Evolutionary conservation across 1,139 yeast species (phyloP).

Genomic region (Suhomyces taliae): DNA sequence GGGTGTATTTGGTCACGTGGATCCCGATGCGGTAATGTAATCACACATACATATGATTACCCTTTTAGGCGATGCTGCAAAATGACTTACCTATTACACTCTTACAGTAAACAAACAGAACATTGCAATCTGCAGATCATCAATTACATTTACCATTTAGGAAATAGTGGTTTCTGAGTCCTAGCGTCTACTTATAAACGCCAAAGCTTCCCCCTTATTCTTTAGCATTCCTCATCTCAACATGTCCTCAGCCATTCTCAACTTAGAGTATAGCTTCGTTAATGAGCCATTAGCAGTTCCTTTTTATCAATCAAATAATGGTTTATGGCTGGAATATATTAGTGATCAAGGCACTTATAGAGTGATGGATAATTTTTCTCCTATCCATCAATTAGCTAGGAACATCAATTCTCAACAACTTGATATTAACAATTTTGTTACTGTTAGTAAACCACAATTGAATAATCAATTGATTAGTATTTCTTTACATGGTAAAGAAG

Average conservation of each 20-base stretch:
- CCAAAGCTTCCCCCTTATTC: not conserved
- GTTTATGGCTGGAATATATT: constrained; percentile 32
- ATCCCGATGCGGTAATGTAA: constrained; percentile 8
- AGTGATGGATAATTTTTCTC: constrained; percentile 31
- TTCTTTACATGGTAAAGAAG: constrained; percentile 31
- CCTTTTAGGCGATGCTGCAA: not conserved
- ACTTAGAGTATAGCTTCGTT: constrained; percentile 40
- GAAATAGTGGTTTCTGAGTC: not conserved
- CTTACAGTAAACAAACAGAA: constrained; percentile 8
- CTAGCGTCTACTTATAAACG: constrained; percentile 3
- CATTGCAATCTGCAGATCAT: constrained; percentile 2
- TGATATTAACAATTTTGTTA: constrained; percentile 17
- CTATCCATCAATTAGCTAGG: constrained; percentile 16
- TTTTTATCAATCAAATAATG: constrained; percentile 31
- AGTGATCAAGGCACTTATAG: constrained; percentile 14
- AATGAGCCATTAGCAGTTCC: constrained; percentile 27
- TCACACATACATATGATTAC: constrained; percentile 5
- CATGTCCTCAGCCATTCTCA: constrained; percentile 23
- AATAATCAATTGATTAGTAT: constrained; percentile 33
- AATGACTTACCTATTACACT: constrained; percentile 4
- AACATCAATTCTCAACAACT: constrained; percentile 15
- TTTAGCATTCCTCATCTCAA: not conserved
- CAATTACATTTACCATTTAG: constrained; percentile 5
- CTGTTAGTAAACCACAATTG: constrained; percentile 30
- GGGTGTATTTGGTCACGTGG: not conserved